Percentiles rank a stretch among this genome's conserved stretches.
These are phyloP conservation scores for Poa pratensis DNA, from an alignment of 176 grass and related monocot species.

Conservation along the genomic window DNA sequence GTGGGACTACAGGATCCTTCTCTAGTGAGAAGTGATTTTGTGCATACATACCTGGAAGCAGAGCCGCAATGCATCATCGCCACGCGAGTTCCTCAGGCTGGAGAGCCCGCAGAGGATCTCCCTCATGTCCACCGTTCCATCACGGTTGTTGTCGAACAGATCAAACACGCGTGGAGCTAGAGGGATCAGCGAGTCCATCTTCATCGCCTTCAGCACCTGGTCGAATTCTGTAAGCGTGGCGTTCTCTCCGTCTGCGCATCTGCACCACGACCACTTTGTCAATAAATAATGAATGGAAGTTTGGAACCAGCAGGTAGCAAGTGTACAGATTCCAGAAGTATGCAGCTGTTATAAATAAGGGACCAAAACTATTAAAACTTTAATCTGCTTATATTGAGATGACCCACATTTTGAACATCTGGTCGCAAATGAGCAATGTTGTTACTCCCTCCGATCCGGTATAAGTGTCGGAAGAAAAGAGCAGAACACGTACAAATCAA, in stretches of 20 bases:
- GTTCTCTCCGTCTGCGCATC: constrained; percentile 74
- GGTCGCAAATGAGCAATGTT: neutral
- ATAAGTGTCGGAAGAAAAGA: no score
- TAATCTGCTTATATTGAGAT: neutral
- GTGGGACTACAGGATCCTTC: no score
- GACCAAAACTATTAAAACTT: neutral
- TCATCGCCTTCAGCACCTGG: constrained; percentile 70
- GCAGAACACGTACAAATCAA: no score
- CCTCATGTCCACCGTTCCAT: constrained; percentile 79
- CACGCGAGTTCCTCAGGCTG: constrained; percentile 65
- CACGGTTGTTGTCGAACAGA: constrained; percentile 76
- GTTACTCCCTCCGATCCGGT: no score
- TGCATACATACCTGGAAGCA: constrained; percentile 66
- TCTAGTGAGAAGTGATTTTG: neutral
- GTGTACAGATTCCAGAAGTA: neutral
- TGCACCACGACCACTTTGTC: constrained; percentile 37
- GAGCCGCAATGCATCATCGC: constrained; percentile 58
- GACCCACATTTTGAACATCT: neutral
- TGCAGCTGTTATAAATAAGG: neutral
- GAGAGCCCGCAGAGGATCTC: constrained; percentile 74
- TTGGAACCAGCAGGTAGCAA: neutral
- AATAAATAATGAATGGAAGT: neutral
- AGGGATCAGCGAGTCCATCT: constrained; percentile 60
- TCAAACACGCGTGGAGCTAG: constrained; percentile 70
- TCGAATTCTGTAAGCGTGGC: constrained; percentile 69